Evolutionary conservation across 805 yeast genomes (phyloP), one percentile per base, ranked within the genome.

Genomic region (Candida tibetensis): DNA sequence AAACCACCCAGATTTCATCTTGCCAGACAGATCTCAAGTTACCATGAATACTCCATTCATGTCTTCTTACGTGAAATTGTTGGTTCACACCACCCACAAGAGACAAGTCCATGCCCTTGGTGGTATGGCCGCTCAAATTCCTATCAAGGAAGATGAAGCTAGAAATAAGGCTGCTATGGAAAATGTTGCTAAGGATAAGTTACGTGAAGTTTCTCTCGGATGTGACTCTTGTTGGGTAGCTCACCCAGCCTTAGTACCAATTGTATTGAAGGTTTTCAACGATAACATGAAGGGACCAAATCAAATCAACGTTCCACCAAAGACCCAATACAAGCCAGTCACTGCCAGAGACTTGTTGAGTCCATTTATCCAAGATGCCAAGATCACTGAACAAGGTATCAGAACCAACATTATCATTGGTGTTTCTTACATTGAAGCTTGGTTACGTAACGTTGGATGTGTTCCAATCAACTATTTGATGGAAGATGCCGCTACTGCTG

Each of bases 401-500:
- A 69, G 78, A 54, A 74, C 82, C 41, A 85, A 85, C 63, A 71
- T 84, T 51, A 77, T 78, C 55, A 84, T 85, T 61, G 93, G 93
- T 30, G 67, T 85, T 49, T 78, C 82, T 46, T 85, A 85, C 60
- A 84, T 84, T 73, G 93, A 85, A 66, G 86, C 90, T 21, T 85
- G 95, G 95, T 74, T 84, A 52, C 74, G 89, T 59, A 88, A 88
- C 42, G 66, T 80, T 37, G 95, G 95, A 12, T 85, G 93, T 72
- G 90, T 83, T 44, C 91, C 95, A 48, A 85, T 85, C 60, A 84
- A 85, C 69, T 77, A 79, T 60, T 71, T 85, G 62, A 85, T 85
- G 95, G 95, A 85, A 64, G 95, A 85, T 62, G 95, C 95, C 19
- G 93, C 93, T 23, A 85, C 95, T 35, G 91, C 93, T 28, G 95